Conservation (phyloP, 139 green algal species). For the Ettlia oleoabundans region DNA sequence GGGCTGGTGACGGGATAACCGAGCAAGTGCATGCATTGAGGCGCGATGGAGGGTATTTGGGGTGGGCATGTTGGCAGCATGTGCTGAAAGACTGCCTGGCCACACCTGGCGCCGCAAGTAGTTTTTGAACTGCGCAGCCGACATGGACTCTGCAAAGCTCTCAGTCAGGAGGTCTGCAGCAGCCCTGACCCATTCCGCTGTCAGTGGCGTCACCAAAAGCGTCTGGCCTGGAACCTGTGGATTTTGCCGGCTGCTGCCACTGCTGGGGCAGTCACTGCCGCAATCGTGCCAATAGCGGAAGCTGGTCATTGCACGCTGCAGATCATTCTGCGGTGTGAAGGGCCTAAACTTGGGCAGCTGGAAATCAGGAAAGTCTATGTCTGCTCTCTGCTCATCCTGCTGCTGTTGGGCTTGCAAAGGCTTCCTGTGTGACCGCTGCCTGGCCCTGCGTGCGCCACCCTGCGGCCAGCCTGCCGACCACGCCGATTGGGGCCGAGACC, state of each 20-base stretch:
- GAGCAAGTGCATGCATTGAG: no score
- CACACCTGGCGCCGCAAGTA: constrained; percentile 65
- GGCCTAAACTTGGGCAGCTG: constrained; percentile 43
- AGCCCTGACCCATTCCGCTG: constrained; percentile 26
- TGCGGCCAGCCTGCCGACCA: no score
- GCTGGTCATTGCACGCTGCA: constrained; percentile 8
- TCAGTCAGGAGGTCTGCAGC: constrained; percentile 61
- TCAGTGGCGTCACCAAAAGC: constrained; percentile 50
- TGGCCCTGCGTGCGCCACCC: no score
- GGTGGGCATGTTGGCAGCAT: no score
- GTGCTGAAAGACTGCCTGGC: no score
- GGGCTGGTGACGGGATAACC: no score
- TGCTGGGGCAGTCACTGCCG: no score
- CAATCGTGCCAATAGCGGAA: not conserved
- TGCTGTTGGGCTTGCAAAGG: not conserved
- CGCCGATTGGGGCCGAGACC: no score
- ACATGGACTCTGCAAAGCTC: constrained; percentile 58
- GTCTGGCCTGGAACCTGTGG: no score
- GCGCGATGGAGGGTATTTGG: no score
- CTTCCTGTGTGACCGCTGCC: not conserved
- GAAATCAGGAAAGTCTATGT: not conserved
- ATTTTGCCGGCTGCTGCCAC: no score
- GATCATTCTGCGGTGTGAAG: constrained; percentile 35
- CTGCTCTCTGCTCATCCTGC: not conserved
- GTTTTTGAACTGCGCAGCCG: constrained; percentile 52